Conservation (phyloP, 768 basidiomycete genomes). For the Candolleomyces aberdarensis region DNA sequence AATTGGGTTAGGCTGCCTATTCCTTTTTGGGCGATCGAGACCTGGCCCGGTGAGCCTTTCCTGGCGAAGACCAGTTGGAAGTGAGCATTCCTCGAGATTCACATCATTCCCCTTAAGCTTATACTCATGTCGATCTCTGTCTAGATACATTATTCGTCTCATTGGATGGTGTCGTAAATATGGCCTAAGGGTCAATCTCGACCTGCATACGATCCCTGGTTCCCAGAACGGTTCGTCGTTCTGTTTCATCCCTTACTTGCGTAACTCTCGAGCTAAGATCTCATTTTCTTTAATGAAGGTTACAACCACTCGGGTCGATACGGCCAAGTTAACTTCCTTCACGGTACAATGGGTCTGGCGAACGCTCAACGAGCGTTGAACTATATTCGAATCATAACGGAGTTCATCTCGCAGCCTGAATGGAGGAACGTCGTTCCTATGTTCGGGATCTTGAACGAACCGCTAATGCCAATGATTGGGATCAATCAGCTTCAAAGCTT, state of each 20-base stretch:
- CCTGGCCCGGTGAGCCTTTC: conserved; percentile 74
- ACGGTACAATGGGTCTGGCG: conserved; percentile 80
- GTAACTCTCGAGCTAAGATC: not conserved
- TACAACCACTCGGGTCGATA: conserved; percentile 62
- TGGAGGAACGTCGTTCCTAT: conserved; percentile 62
- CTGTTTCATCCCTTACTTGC: not conserved
- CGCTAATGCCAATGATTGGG: conserved; percentile 53
- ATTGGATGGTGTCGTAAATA: conserved; percentile 83
- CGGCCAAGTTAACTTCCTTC: conserved; percentile 65
- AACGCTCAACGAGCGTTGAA: conserved; percentile 80
- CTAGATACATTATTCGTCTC: conserved; percentile 71
- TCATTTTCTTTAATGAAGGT: conserved; percentile 21
- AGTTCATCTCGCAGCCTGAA: conserved; percentile 79
- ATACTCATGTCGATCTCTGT: not conserved
- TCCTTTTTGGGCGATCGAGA: conserved; percentile 83
- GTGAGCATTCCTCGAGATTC: conserved; percentile 29
- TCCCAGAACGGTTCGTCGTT: conserved; percentile 59
- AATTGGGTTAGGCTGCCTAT: conserved; percentile 85
- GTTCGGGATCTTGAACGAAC: conserved; percentile 67
- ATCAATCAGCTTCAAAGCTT: conserved; percentile 52
- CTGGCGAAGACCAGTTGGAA: conserved; percentile 74
- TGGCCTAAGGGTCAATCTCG: conserved; percentile 76
- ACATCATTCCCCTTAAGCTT: not conserved
- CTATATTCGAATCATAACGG: conserved; percentile 74
- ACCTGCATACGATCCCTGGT: conserved; percentile 79